Conservation (phyloP, 805 yeast genomes). For the Komagataella populi region DNA sequence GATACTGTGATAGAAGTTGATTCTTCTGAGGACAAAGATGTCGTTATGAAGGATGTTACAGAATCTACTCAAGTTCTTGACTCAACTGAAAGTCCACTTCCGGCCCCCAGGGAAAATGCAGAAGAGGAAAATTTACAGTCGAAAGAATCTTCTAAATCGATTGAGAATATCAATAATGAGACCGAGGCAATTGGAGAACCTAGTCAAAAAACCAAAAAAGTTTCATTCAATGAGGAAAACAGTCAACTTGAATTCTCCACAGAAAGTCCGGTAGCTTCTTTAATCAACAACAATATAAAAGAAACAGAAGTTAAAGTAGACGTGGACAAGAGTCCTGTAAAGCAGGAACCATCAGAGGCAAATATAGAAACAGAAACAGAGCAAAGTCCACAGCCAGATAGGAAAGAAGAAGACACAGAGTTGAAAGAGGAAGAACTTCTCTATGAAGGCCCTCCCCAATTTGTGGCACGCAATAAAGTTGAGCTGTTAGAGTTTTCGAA, state of each 20-base stretch:
- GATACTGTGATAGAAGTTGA: background rate
- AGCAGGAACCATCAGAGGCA: constrained; percentile 1
- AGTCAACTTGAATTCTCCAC: background rate
- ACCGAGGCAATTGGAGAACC: background rate
- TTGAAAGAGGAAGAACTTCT: constrained; percentile 2
- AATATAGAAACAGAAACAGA: background rate
- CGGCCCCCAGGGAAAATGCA: background rate
- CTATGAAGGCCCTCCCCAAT: constrained; percentile 60
- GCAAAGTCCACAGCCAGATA: background rate
- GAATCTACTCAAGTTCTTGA: background rate
- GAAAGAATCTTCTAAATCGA: background rate
- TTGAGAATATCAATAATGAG: background rate
- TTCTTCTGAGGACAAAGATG: background rate
- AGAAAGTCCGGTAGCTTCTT: background rate
- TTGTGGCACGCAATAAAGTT: constrained; percentile 39
- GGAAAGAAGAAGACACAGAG: constrained; percentile 1
- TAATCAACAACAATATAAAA: background rate
- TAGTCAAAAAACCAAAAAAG: background rate
- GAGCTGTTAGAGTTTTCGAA: constrained; percentile 36
- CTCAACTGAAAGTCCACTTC: background rate
- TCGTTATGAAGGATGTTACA: background rate
- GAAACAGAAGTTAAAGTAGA: background rate
- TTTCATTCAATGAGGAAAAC: background rate
- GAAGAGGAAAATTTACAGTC: background rate
- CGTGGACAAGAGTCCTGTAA: constrained; percentile 1